These are phyloP conservation scores for Rhodotorula sp. DNA, from an alignment of 1,284 basidiomycete genomes.

Conservation along the genomic window DNA sequence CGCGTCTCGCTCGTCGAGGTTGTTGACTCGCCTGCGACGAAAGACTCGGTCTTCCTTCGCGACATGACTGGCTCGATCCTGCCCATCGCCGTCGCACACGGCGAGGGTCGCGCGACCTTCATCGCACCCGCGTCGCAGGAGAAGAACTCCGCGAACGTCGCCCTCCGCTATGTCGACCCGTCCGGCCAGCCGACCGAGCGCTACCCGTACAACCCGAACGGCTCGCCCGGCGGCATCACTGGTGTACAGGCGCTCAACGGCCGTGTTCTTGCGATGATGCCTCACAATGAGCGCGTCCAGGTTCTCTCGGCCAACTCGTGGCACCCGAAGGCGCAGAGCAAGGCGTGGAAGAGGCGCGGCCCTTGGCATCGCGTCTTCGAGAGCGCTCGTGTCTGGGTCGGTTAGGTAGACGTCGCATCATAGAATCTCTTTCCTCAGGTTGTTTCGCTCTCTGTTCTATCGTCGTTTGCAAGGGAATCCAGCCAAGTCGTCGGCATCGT, in stretches of 20 bases:
- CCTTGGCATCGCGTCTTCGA: conserved; percentile 97
- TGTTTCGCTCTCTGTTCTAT: too few species aligned
- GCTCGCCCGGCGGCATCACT: conserved; percentile 79
- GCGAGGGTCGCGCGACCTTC: conserved; percentile 86
- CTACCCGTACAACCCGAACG: conserved; percentile 96
- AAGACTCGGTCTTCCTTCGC: conserved; percentile 75
- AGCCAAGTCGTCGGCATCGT: too few species aligned
- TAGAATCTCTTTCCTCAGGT: too few species aligned
- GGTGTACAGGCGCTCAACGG: conserved; percentile 84
- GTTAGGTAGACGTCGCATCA: conserved; percentile 13
- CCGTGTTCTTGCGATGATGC: conserved; percentile 90
- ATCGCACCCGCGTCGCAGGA: conserved; percentile 28
- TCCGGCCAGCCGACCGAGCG: conserved; percentile 63
- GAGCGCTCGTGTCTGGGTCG: conserved; percentile 63
- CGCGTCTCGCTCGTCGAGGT: conserved; percentile 80
- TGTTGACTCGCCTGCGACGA: conserved; percentile 53
- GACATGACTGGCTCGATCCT: conserved; percentile 83
- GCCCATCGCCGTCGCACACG: conserved; percentile 93
- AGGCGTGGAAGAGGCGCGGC: conserved; percentile 68
- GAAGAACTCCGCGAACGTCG: conserved; percentile 56
- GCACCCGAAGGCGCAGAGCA: conserved; percentile 61
- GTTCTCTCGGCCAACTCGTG: conserved; percentile 48
- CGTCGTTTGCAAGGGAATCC: too few species aligned
- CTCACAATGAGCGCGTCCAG: conserved; percentile 53
- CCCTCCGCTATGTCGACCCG: conserved; percentile 72